Conservation (phyloP, 192 early-diverging fungal genomes). For the Coemansia sp. region DNA sequence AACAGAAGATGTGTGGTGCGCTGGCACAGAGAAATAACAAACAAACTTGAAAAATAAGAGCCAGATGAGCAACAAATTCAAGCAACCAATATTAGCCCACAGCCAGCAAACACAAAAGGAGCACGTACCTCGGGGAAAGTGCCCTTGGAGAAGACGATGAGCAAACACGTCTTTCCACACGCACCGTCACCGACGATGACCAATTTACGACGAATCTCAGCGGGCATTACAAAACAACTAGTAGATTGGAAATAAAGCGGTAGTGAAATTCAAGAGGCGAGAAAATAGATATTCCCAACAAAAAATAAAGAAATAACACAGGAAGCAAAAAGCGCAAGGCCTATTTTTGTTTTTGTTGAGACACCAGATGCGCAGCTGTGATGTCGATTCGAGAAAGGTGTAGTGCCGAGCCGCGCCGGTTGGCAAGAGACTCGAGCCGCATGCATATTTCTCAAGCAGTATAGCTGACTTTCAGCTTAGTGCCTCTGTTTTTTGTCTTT, state of each 20-base stretch:
- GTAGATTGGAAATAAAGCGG: constrained; percentile 1
- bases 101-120: background rate
- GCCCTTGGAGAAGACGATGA: constrained; percentile 82
- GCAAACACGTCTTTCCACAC: constrained; percentile 88
- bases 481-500: background rate
- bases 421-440: background rate
- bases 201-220: constrained; percentile 66
- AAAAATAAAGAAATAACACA: constrained; percentile 16
- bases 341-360: background rate
- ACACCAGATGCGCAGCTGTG: constrained; percentile 5
- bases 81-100: background rate
- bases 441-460: too few species aligned
- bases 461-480: too few species aligned
- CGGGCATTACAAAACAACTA: constrained; percentile 29
- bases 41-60: background rate
- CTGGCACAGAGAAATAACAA: background rate
- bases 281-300: background rate
- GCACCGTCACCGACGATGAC: constrained; percentile 95
- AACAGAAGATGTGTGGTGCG: background rate
- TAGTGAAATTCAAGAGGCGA: constrained; percentile 10
- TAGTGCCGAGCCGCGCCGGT: constrained; percentile 5
- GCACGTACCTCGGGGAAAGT: constrained; percentile 79
- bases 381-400: background rate
- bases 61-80: background rate
- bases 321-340: background rate